Conservation (phyloP, 2,329 filamentous ascomycete genomes). For the Daldinia sp. region DNA sequence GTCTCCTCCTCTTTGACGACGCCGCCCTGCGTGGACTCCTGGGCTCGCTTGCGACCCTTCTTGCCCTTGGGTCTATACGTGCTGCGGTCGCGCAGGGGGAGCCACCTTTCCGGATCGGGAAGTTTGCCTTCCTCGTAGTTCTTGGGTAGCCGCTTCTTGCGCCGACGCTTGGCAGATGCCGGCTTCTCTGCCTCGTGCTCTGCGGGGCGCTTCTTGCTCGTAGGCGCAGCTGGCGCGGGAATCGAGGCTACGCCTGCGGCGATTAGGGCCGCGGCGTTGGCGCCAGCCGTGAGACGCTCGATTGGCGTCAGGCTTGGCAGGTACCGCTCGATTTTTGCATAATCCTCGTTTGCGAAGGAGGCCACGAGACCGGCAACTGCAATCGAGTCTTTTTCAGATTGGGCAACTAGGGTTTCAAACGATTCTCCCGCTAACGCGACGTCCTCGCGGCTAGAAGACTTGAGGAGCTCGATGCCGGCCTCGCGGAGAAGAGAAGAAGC, state of each 20-base stretch:
- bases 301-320: slow-evolving; percentile 71
- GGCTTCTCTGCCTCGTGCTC: slow-evolving; percentile 56
- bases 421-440: slow-evolving; percentile 79
- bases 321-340: slow-evolving; percentile 66
- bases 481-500: slow-evolving; percentile 79
- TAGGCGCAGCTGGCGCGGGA: slow-evolving; percentile 54
- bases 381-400: slow-evolving; percentile 74
- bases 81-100: slow-evolving; percentile 89
- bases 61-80: slow-evolving; percentile 91
- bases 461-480: slow-evolving; percentile 84
- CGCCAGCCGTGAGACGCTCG: slow-evolving; percentile 68
- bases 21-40: slow-evolving; percentile 87
- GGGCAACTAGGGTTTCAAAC: slow-evolving; percentile 77
- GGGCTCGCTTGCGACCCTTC: slow-evolving; percentile 87
- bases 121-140: slow-evolving; percentile 81
- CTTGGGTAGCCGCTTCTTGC: slow-evolving; percentile 73
- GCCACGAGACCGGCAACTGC: slow-evolving; percentile 88
- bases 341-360: slow-evolving; percentile 74
- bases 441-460: slow-evolving; percentile 77
- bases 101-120: slow-evolving; percentile 91
- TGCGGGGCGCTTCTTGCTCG: slow-evolving; percentile 63
- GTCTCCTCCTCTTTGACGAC: slow-evolving; percentile 79
- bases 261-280: slow-evolving; percentile 73
- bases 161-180: slow-evolving; percentile 62
- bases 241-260: slow-evolving; percentile 71